A percentile compares a stretch with the other conserved stretches of the same genome.
Evolutionary conservation across 331 rosid genomes (phyloP).

Genomic region (Rhamnella rubrinervis): DNA sequence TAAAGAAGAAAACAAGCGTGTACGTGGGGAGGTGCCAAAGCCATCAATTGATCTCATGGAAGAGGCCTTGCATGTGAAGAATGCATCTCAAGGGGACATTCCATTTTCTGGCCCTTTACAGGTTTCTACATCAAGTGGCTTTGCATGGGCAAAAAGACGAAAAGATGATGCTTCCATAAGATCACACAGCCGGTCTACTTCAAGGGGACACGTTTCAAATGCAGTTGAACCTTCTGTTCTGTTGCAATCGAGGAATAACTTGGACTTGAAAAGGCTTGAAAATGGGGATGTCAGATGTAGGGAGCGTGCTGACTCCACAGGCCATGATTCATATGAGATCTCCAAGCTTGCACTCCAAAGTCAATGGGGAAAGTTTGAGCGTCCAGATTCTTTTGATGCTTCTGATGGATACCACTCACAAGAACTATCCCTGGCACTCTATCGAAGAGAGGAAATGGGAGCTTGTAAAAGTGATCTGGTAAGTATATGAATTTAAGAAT

Average conservation of each 20-base stretch:
- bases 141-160: constrained; percentile 96
- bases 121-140: constrained; percentile 95
- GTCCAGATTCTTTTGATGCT: constrained; percentile 87
- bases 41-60: constrained; percentile 47
- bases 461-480: constrained; percentile 78
- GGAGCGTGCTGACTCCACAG: constrained; percentile 45
- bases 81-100: constrained; percentile 85
- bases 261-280: constrained; percentile 55
- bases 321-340: constrained; percentile 56
- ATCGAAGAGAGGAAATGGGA: constrained; percentile 65
- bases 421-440: constrained; percentile 72
- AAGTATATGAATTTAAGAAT: constrained; percentile 28
- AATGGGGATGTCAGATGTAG: constrained; percentile 43
- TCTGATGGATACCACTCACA: constrained; percentile 91
- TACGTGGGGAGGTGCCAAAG: constrained; percentile 44
- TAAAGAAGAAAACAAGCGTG: constrained; percentile 41
- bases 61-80: constrained; percentile 60
- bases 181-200: constrained; percentile 76
- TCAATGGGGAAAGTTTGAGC: constrained; percentile 87
- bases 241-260: constrained; percentile 45
- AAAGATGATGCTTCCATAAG: constrained; percentile 61
- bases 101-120: constrained; percentile 89
- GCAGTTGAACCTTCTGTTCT: constrained; percentile 45
- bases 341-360: constrained; percentile 68
- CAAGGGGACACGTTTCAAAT: constrained; percentile 72